Conservation (phyloP, 192 early-diverging fungal species). For the Endogone sp. region DNA sequence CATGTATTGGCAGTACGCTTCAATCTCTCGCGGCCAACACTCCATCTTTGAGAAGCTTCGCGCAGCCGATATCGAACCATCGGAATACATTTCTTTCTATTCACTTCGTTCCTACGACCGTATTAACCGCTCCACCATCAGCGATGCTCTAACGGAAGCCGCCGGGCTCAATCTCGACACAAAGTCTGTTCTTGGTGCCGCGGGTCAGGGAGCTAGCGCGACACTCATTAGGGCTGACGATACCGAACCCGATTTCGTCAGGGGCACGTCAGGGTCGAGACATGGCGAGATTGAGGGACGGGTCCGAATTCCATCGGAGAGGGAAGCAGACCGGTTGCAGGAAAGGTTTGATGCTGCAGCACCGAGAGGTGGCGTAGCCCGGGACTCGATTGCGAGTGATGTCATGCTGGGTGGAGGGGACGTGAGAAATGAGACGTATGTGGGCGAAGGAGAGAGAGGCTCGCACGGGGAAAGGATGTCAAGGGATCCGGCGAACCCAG, state of each 20-base stretch:
- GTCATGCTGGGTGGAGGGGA: conserved; percentile 24
- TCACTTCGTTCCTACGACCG: conserved; percentile 77
- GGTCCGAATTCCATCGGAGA: conserved; percentile 14
- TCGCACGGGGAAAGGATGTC: not conserved
- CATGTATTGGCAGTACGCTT: conserved; percentile 80
- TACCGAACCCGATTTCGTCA: conserved; percentile 23
- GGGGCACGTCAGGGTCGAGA: conserved; percentile 11
- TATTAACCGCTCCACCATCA: conserved; percentile 37
- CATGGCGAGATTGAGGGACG: conserved; percentile 20
- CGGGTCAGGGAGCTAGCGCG: not conserved
- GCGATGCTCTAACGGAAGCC: conserved; percentile 11
- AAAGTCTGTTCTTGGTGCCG: not conserved
- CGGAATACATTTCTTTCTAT: conserved; percentile 74
- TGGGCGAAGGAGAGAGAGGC: conserved; percentile 8
- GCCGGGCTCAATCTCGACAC: conserved; percentile 7
- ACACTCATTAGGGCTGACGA: not conserved
- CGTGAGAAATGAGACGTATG: conserved; percentile 19
- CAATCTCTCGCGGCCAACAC: conserved; percentile 75
- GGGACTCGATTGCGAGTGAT: conserved; percentile 15
- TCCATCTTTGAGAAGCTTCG: conserved; percentile 59
- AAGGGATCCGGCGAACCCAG: conserved; percentile 3
- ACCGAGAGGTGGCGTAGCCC: not conserved
- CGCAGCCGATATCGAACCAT: conserved; percentile 49
- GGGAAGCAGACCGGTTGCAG: conserved; percentile 3
- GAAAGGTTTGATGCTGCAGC: not conserved